These are phyloP conservation scores for Fusarium marasasianum DNA, from an alignment of 2,329 filamentous ascomycete species.

Conservation along the genomic window DNA sequence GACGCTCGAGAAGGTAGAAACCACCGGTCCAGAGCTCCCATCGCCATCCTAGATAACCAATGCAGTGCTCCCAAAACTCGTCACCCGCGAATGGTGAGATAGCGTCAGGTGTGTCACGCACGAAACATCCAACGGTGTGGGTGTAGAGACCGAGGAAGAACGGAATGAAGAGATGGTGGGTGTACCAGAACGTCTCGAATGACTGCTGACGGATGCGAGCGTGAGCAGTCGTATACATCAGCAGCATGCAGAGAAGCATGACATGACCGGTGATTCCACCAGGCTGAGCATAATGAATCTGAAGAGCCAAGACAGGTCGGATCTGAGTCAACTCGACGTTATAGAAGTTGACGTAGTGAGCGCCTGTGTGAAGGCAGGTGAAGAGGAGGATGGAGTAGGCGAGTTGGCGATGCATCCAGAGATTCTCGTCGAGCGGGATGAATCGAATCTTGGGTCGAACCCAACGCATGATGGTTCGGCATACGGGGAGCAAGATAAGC, in stretches of 20 bases:
- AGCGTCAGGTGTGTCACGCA: conserved; percentile 77
- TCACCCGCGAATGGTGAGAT: conserved; percentile 86
- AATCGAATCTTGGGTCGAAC: conserved; percentile 88
- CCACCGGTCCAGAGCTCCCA: conserved; percentile 92
- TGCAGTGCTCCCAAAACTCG: conserved; percentile 88
- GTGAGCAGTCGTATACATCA: conserved; percentile 98
- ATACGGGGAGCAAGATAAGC: conserved; percentile 93
- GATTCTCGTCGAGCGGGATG: conserved; percentile 92
- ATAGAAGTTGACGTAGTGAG: conserved; percentile 98
- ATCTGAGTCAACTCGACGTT: conserved; percentile 90
- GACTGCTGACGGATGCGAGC: conserved; percentile 94
- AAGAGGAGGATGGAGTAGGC: conserved; percentile 91
- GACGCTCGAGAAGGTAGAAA: conserved; percentile 85
- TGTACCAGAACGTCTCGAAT: conserved; percentile 99
- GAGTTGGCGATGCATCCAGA: conserved; percentile 96
- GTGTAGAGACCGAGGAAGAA: conserved; percentile 95
- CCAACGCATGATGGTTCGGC: conserved; percentile 85
- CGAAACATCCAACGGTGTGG: conserved; percentile 95
- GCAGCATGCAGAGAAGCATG: conserved; percentile 98
- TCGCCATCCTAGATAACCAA: conserved; percentile 96
- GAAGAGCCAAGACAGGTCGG: conserved; percentile 79
- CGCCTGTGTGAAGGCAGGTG: conserved; percentile 76
- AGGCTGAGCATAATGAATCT: conserved; percentile 91
- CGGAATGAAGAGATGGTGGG: conserved; percentile 97
- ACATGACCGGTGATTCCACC: conserved; percentile 95